These are phyloP conservation scores for Karstenula rhodostoma DNA, from an alignment of 2,329 filamentous ascomycete genomes.

Conservation along the genomic window DNA sequence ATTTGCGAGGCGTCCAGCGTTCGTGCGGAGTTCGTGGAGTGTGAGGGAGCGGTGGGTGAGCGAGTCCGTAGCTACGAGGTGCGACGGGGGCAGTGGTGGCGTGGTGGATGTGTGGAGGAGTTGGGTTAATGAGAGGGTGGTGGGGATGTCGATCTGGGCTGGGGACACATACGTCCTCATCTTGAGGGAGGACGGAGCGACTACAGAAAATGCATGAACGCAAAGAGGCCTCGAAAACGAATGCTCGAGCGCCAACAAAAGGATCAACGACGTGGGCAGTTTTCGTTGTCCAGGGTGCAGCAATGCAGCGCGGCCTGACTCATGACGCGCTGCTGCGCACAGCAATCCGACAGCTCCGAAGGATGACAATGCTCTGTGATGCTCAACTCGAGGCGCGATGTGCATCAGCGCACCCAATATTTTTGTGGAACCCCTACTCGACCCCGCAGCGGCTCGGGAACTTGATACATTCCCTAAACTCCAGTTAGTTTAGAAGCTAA, in stretches of 20 bases:
- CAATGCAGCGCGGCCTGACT: not conserved
- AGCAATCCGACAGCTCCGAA: not conserved
- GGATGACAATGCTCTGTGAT: constrained; percentile 3
- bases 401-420: not conserved
- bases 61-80: constrained; percentile 55
- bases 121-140: constrained; percentile 55
- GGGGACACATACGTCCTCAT: constrained; percentile 28
- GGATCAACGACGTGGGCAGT: not conserved
- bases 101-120: constrained; percentile 51
- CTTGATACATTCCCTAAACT: not conserved
- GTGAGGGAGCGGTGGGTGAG: constrained; percentile 57
- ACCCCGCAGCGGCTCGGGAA: not conserved
- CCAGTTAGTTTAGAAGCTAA: constrained; percentile 3
- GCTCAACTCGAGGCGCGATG: not conserved
- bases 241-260: not conserved
- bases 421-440: not conserved
- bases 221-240: not conserved
- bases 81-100: constrained; percentile 50
- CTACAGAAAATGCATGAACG: not conserved
- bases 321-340: not conserved
- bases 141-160: constrained; percentile 40
- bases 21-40: constrained; percentile 53
- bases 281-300: not conserved
- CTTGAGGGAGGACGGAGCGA: not conserved
- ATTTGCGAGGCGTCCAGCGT: constrained; percentile 53